These are phyloP conservation scores for Groenewaldozyma salmanticensis DNA, from an alignment of 805 yeast genomes.

Conservation along the genomic window DNA sequence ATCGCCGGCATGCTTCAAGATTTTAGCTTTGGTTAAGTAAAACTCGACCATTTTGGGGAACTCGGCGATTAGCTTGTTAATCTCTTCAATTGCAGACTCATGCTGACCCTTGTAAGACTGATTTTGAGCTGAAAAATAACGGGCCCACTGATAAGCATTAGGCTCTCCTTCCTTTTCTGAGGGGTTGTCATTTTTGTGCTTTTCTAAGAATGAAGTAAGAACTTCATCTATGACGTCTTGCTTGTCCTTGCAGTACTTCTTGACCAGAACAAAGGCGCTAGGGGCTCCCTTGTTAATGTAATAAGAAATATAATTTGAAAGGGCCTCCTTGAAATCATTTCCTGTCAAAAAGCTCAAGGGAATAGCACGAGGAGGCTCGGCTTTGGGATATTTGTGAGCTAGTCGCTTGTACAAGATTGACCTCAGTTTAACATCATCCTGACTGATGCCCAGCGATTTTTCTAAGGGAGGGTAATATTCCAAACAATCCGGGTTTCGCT, in stretches of 20 bases:
- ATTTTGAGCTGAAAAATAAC: constrained; percentile 73
- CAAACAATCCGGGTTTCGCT: constrained; percentile 77
- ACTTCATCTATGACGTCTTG: constrained; percentile 39
- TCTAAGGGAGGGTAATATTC: constrained; percentile 62
- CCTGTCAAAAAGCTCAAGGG: constrained; percentile 45
- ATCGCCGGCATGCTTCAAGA: constrained; percentile 64
- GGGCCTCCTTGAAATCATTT: constrained; percentile 36
- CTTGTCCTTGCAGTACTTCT: constrained; percentile 58
- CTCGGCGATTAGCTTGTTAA: constrained; percentile 53
- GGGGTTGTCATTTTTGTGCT: constrained; percentile 2
- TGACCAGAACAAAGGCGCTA: constrained; percentile 76
- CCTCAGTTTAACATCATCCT: constrained; percentile 36
- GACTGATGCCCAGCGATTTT: constrained; percentile 44
- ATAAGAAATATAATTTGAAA: constrained; percentile 43
- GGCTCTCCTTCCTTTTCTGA: constrained; percentile 18
- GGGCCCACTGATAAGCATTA: constrained; percentile 48
- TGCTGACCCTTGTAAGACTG: constrained; percentile 47
- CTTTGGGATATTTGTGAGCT: constrained; percentile 62
- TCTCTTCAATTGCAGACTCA: constrained; percentile 42
- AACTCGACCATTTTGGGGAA: constrained; percentile 83
- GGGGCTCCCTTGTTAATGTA: constrained; percentile 80
- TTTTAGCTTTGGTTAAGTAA: constrained; percentile 68
- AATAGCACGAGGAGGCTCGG: constrained; percentile 69
- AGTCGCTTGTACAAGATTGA: constrained; percentile 56
- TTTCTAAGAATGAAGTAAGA: constrained; percentile 25